Evolutionary conservation across 1,139 yeast genomes (phyloP).

Genomic region (Sugiyamaella pinicola): DNA sequence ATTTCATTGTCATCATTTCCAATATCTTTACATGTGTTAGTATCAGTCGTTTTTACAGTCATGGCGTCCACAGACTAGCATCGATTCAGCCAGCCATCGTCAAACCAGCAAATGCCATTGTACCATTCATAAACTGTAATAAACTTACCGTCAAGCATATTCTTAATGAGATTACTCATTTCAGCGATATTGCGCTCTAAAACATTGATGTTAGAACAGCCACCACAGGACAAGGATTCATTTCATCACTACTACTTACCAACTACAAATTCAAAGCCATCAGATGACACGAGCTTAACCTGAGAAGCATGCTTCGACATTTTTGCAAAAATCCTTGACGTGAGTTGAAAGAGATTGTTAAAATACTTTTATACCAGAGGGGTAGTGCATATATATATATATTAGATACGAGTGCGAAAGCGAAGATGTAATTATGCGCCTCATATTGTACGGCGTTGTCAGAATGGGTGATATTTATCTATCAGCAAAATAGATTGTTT

Average conservation of each 20-base stretch:
- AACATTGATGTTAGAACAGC: constrained; percentile 7
- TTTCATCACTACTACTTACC: constrained; percentile 35
- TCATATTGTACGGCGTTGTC: too few species aligned
- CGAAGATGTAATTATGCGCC: too few species aligned
- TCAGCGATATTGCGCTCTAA: constrained; percentile 83
- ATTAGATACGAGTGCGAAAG: too few species aligned
- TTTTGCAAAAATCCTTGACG: background rate
- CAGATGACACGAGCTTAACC: constrained; percentile 46
- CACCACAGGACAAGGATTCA: background rate
- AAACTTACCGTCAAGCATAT: constrained; percentile 81
- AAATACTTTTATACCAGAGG: too few species aligned
- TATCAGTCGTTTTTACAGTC: too few species aligned
- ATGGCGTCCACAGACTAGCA: too few species aligned
- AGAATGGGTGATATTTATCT: too few species aligned
- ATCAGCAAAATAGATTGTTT: too few species aligned
- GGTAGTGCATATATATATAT: too few species aligned
- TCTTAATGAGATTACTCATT: constrained; percentile 83
- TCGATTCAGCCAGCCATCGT: too few species aligned
- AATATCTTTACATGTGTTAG: constrained; percentile 41
- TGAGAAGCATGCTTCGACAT: constrained; percentile 23
- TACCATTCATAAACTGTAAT: too few species aligned
- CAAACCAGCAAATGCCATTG: too few species aligned
- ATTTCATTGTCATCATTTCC: constrained; percentile 65
- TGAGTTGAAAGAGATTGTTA: constrained; percentile 8
- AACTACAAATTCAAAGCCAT: constrained; percentile 46